Base-by-base conservation (phyloP, 2,329 filamentous ascomycete species). In the Trichothecium roseum region DNA sequence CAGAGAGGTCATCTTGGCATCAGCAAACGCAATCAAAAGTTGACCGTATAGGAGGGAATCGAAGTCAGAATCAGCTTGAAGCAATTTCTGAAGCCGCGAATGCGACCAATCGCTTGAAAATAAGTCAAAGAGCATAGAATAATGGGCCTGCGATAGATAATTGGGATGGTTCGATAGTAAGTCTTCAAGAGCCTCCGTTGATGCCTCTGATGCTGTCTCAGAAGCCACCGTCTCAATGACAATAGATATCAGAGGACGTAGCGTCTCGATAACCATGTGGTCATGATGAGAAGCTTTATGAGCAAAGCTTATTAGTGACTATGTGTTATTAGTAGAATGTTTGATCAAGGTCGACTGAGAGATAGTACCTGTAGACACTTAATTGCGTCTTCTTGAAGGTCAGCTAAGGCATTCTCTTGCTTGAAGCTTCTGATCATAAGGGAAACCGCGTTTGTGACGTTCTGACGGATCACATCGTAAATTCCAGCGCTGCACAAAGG, bases 291-390 rank as follows among this genome's bases (percentile, higher is more conserved):
- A 75, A 18, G 72, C 66, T 24, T 74, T 70, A 47, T 86, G 81
- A 5, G 77, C 78, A 49, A 86, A 87, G 45, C 75, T 68, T 22
- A 86, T 69, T 82, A 83, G 89, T 4, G 79, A 71, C 78, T 83
- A 14, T 12, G 27, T 7, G 10, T 5, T 12, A 9, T 24, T 18
- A 27, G 14, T 14, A 30, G 26, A 28, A 15, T n/a, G 20, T 8
- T 9, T 26, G 10, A 31, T 4, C 29, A 28, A 10, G 10, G 6
- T 37, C 13, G 14, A 2, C 8, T 8, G n/a, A 34, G 9, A 17
- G 4, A 15, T 3, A 28, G 43, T 56, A 78, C 76, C 60, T 81
- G 75, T 35, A 78, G 65, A 46, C 74, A 79, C 46, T 60, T 67
- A 42, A 82, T 68, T 9, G 71, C 62, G 43, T 80, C 75, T 42